Conservation (phyloP, 768 basidiomycete species). For the Podaxis rugospora region DNA sequence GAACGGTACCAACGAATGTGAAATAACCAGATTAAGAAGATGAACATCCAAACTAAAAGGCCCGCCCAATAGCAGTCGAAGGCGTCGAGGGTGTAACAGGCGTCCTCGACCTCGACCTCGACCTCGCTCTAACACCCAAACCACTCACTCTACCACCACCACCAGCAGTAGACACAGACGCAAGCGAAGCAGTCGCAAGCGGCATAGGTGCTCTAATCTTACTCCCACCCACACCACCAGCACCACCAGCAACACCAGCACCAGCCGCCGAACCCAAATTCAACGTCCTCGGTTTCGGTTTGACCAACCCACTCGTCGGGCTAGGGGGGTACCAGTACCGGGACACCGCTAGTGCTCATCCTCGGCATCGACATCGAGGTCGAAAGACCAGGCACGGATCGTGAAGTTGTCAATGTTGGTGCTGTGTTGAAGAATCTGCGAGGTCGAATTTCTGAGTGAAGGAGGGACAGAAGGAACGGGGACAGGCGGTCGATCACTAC, state of each 20-base stretch:
- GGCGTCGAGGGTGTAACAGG: background rate
- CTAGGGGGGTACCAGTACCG: background rate
- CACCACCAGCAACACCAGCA: background rate
- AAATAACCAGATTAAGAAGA: background rate
- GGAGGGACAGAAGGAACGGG: slow-evolving; percentile 27
- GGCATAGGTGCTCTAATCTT: slow-evolving; percentile 19
- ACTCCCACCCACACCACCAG: background rate
- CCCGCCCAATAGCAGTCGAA: slow-evolving; percentile 1
- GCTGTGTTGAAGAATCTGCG: background rate
- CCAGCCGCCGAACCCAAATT: background rate
- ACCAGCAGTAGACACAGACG: background rate
- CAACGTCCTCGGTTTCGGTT: slow-evolving; percentile 47
- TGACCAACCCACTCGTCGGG: slow-evolving; percentile 12
- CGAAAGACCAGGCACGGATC: background rate
- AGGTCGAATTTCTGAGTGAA: slow-evolving; percentile 6
- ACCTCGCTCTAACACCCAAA: background rate
- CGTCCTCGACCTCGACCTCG: background rate
- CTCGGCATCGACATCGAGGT: slow-evolving; percentile 8
- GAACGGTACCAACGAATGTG: background rate
- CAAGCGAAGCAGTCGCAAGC: slow-evolving; percentile 12
- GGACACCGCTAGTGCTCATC: background rate
- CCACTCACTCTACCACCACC: background rate
- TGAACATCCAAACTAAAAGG: slow-evolving; percentile 2
- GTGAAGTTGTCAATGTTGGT: slow-evolving; percentile 3
- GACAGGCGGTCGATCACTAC: slow-evolving; percentile 29